Evolutionary conservation across 768 basidiomycete genomes (phyloP).

Genomic region (Serendipita vermifera): DNA sequence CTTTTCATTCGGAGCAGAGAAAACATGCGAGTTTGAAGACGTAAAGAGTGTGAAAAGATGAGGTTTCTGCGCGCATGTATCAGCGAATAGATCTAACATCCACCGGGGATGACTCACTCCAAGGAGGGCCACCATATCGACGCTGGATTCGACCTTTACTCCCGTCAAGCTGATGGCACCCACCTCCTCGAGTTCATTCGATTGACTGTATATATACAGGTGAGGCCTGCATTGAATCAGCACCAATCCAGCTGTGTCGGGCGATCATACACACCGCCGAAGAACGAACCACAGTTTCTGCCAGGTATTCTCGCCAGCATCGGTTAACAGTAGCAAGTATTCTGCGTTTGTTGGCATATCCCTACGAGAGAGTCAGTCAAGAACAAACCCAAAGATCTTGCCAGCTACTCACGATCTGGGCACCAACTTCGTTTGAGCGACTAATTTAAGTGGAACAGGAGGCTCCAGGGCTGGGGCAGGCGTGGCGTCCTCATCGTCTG

Average conservation of each 20-base stretch:
- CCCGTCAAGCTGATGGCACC: constrained; percentile 71
- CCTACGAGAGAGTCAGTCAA: no score
- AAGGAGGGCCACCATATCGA: constrained; percentile 72
- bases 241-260: no score
- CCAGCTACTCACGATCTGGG: constrained; percentile 47
- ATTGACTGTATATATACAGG: constrained; percentile 72
- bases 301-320: constrained; percentile 74
- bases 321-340: constrained; percentile 59
- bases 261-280: constrained; percentile 42
- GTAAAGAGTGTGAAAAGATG: no score
- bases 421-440: constrained; percentile 58
- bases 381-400: constrained; percentile 5
- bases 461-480: constrained; percentile 28
- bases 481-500: constrained; percentile 41
- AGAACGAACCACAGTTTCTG: constrained; percentile 76
- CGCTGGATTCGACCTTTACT: constrained; percentile 74
- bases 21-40: no score
- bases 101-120: no score
- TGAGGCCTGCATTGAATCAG: constrained; percentile 67
- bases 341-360: constrained; percentile 80
- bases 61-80: no score
- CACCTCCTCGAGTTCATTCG: constrained; percentile 70
- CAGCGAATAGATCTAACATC: no score
- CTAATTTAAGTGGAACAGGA: constrained; percentile 48
- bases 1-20: no score